Base-by-base conservation (phyloP, 2,329 filamentous ascomycete species). In the Fonsecaea erecta region DNA sequence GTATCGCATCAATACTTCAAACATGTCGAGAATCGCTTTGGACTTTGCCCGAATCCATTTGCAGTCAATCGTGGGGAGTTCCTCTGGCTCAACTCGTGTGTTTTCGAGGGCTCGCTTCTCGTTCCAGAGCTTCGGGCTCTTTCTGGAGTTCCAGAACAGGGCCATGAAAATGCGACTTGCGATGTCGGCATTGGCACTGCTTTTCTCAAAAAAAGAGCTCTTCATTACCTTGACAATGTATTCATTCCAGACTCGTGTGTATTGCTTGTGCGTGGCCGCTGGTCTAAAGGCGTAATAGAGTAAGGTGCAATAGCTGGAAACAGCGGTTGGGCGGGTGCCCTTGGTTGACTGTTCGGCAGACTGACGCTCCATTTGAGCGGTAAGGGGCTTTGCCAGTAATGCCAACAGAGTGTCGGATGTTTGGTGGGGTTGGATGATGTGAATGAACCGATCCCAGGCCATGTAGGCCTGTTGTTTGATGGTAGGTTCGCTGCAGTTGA, bases 361-460 rank as follows among this genome's bases (percentile, higher is more conserved):
- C 70, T 86, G 88, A 35, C 89, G 86, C 72, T 86, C 88, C 69
- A 94, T 81, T 71, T 91, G 91, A 62, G 83, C 87, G 12, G 83
- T 78, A 14, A 93, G 83, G 0, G 92, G 91, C 64, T 89, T 86
- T 63, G 85, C 85, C 1, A 96, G 80, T 72, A 89, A 85, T 30
- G 85, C 79, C 72, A 90, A 82, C 1, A 82, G 82, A 4, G 79
- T 79, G 4, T 80, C 76, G 0, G 84, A 87, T 1, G 81, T 79
- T 21, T 87, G 83, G 69, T 89, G 87, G 0, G 88, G 84, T 60
- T 89, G 85, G 16, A 92, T 83, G 6, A 88, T 85, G 74, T 90
- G 96, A 21, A 95, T 85, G 52, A 97, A 87, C 60, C 91, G 89
- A 71, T 91, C 92, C 91, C 94, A 97, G 0, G 93, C 93, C 62